phyloP scores from a whole-genome alignment of 2,329 filamentous ascomycete species.

The Clarireedia paspali region DNA sequence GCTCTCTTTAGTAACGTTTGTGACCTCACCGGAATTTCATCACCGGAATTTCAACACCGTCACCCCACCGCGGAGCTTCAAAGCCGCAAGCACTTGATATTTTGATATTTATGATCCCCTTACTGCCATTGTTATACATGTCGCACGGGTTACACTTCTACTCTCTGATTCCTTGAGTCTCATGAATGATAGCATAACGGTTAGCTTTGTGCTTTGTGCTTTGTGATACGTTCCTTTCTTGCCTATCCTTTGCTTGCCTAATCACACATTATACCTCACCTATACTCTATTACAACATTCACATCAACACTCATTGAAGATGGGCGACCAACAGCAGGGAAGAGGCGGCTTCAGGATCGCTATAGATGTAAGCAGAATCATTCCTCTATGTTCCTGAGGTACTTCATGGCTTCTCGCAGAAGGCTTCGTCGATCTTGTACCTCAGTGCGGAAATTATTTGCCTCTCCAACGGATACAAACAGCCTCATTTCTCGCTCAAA shows the following conservation, averaged over 20 bases:
- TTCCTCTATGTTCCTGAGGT: neutral
- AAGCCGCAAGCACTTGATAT: neutral
- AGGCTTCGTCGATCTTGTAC: neutral
- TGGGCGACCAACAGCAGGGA: constrained; percentile 12
- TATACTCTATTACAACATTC: neutral
- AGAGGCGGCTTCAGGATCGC: constrained; percentile 61
- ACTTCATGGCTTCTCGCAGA: neutral
- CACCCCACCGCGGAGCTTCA: constrained; percentile 5
- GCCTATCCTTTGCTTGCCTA: neutral
- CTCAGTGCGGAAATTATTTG: neutral
- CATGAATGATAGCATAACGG: neutral
- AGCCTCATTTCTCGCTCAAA: neutral
- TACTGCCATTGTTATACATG: neutral
- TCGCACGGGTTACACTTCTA: neutral
- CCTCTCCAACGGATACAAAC: constrained; percentile 9
- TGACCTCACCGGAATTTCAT: constrained; percentile 5
- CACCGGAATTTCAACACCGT: constrained; percentile 5
- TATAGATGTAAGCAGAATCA: constrained; percentile 36
- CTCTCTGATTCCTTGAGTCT: neutral
- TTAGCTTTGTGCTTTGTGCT: neutral
- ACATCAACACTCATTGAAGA: constrained; percentile 3
- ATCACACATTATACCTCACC: neutral
- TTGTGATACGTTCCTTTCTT: neutral
- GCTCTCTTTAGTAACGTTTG: constrained; percentile 1
- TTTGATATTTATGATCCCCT: constrained; percentile 5